These are phyloP conservation scores for Tilletiopsis washingtonensis DNA, from an alignment of 1,284 basidiomycete genomes.

Conservation along the genomic window DNA sequence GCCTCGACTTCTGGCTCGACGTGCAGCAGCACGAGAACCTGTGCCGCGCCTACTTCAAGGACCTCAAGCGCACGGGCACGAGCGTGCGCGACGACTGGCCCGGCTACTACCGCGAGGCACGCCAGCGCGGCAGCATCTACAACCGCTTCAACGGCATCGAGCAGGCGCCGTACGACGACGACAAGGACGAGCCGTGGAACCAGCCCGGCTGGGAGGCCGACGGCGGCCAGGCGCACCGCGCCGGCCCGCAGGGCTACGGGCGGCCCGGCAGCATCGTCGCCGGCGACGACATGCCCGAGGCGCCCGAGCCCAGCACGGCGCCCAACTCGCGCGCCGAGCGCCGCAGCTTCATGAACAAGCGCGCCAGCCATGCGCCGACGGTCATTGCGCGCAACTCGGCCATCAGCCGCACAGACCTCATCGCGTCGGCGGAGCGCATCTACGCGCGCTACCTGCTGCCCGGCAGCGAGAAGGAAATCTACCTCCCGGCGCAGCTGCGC, in stretches of 20 bases:
- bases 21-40: conserved; percentile 98
- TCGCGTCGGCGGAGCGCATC: conserved; percentile 88
- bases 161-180: conserved; percentile 6
- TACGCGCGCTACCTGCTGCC: conserved; percentile 77
- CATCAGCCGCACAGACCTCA: conserved; percentile 78
- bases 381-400: conserved; percentile 76
- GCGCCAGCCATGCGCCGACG: conserved; percentile 34
- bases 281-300: conserved; percentile 17
- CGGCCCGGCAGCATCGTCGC: conserved; percentile 15
- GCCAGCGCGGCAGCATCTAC: conserved; percentile 77
- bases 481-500: conserved; percentile 59
- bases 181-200: conserved; percentile 1
- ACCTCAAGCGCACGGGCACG: conserved; percentile 83
- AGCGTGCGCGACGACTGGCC: conserved; percentile 94
- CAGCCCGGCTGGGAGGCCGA: neutral
- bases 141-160: conserved; percentile 73
- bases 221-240: neutral
- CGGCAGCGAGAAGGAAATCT: conserved; percentile 70
- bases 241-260: neutral
- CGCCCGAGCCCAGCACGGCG: conserved; percentile 10
- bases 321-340: conserved; percentile 17
- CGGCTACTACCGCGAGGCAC: conserved; percentile 65
- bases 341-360: conserved; percentile 31
- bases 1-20: conserved; percentile 96
- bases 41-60: conserved; percentile 96